These are phyloP conservation scores for Chlorencoelia australis DNA, from an alignment of 2,329 filamentous ascomycete genomes.

Conservation along the genomic window DNA sequence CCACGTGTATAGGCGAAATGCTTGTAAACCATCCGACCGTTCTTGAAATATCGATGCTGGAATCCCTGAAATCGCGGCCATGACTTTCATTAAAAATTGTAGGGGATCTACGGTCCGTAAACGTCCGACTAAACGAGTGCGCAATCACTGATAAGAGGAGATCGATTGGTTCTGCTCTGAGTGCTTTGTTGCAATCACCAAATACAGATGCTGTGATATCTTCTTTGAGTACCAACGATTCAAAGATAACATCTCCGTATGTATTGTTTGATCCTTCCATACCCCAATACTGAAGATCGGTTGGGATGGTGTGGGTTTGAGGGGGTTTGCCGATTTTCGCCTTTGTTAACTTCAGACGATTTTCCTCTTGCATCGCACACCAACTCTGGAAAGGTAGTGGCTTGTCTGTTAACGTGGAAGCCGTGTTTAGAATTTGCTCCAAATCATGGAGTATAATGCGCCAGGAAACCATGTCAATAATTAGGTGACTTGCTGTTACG, in stretches of 20 bases:
- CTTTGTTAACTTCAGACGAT: slow-evolving; percentile 15
- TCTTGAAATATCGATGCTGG: slow-evolving; percentile 27
- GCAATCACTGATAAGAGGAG: slow-evolving; percentile 28
- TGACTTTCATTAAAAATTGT: slow-evolving; percentile 30
- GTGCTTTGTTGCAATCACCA: slow-evolving; percentile 20
- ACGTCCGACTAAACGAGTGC: slow-evolving; percentile 27
- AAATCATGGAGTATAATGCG: slow-evolving; percentile 29
- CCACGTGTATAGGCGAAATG: slow-evolving; percentile 26
- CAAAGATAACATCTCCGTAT: background rate
- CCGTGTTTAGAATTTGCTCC: slow-evolving; percentile 23
- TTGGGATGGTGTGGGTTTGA: background rate
- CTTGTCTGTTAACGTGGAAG: background rate
- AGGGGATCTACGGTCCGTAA: slow-evolving; percentile 27
- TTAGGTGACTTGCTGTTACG: slow-evolving; percentile 11
- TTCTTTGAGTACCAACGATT: slow-evolving; percentile 35
- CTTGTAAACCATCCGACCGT: slow-evolving; percentile 39
- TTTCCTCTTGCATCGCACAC: slow-evolving; percentile 25
- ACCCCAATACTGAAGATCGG: background rate
- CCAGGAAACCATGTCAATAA: slow-evolving; percentile 30
- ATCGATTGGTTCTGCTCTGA: slow-evolving; percentile 30
- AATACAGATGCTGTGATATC: slow-evolving; percentile 22
- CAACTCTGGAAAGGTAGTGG: slow-evolving; percentile 29
- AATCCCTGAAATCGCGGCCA: slow-evolving; percentile 27
- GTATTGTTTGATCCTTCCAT: background rate
- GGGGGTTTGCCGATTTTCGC: slow-evolving; percentile 11